These are phyloP conservation scores for Aspergillus kassunensis DNA, from an alignment of 495 filamentous ascomycete species.

Conservation along the genomic window DNA sequence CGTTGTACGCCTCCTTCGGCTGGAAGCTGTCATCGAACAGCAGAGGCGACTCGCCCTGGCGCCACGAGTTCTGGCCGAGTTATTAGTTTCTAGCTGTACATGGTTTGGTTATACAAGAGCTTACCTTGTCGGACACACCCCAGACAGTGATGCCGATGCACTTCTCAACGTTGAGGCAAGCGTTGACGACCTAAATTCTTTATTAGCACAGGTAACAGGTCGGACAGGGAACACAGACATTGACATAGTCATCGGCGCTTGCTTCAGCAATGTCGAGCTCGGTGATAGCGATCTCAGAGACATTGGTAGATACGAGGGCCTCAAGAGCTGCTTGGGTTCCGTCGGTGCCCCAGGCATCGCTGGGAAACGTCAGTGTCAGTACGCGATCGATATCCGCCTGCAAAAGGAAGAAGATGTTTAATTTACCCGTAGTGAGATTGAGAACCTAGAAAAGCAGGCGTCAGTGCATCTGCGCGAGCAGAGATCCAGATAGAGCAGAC, in stretches of 20 bases:
- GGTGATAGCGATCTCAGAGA: slow-evolving; percentile 57
- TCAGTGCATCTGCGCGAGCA: neutral
- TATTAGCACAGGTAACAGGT: no score
- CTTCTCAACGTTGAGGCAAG: slow-evolving; percentile 58
- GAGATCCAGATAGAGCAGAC: neutral
- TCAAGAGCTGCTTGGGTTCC: slow-evolving; percentile 44
- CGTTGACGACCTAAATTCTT: slow-evolving; percentile 51
- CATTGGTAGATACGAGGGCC: slow-evolving; percentile 49
- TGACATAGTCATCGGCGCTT: slow-evolving; percentile 55
- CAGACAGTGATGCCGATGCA: slow-evolving; percentile 75
- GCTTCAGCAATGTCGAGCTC: slow-evolving; percentile 64
- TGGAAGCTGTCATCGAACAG: slow-evolving; percentile 62
- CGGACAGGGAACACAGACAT: slow-evolving; percentile 22
- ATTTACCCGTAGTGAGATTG: slow-evolving; percentile 54
- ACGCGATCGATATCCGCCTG: neutral
- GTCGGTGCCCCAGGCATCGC: slow-evolving; percentile 12
- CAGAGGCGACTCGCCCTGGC: slow-evolving; percentile 52
- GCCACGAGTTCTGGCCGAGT: slow-evolving; percentile 54
- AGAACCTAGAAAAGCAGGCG: slow-evolving; percentile 49
- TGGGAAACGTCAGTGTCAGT: slow-evolving; percentile 1
- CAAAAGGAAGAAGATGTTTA: neutral
- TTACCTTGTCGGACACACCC: slow-evolving; percentile 65
- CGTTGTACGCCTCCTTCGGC: slow-evolving; percentile 62
- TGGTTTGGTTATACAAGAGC: no score
- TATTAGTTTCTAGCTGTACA: no score